phyloP scores from a whole-genome alignment of 1,139 yeast species.

The Debaryomyces psychrophilus region DNA sequence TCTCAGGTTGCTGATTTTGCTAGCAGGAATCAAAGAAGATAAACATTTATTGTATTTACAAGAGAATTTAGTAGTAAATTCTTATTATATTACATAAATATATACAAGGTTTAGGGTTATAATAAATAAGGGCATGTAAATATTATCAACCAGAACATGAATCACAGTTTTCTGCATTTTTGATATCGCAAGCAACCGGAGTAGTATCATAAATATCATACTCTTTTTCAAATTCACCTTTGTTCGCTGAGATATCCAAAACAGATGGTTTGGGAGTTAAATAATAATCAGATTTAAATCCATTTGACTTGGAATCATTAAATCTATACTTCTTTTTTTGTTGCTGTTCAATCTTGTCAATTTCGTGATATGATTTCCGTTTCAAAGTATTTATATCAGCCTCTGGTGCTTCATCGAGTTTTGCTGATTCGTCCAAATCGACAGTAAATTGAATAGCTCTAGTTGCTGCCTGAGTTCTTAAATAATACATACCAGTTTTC shows the following conservation, averaged over 20 bases:
- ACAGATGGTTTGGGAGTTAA: constrained; percentile 10
- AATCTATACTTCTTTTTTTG: background rate
- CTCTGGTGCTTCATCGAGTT: constrained; percentile 2
- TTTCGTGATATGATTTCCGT: constrained; percentile 11
- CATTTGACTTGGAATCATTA: background rate
- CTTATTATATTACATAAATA: background rate
- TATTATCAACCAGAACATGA: constrained; percentile 47
- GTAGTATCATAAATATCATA: constrained; percentile 38
- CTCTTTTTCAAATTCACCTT: background rate
- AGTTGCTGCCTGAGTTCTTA: constrained; percentile 88
- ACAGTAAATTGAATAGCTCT: constrained; percentile 93
- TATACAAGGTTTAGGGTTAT: constrained; percentile 4
- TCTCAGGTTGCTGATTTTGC: constrained; percentile 86
- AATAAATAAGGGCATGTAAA: constrained; percentile 3
- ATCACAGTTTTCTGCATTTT: constrained; percentile 43
- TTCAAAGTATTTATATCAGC: constrained; percentile 5
- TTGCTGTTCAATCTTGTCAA: background rate
- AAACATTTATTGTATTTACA: constrained; percentile 8
- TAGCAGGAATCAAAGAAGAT: constrained; percentile 51
- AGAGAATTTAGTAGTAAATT: constrained; percentile 5
- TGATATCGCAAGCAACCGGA: constrained; percentile 43
- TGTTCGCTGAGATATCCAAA: background rate
- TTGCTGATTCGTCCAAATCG: constrained; percentile 39
- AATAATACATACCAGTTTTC: constrained; percentile 66
- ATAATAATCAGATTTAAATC: background rate